phyloP scores from a whole-genome alignment of 441 rosid species.

The Pelargonium fulgidum region DNA sequence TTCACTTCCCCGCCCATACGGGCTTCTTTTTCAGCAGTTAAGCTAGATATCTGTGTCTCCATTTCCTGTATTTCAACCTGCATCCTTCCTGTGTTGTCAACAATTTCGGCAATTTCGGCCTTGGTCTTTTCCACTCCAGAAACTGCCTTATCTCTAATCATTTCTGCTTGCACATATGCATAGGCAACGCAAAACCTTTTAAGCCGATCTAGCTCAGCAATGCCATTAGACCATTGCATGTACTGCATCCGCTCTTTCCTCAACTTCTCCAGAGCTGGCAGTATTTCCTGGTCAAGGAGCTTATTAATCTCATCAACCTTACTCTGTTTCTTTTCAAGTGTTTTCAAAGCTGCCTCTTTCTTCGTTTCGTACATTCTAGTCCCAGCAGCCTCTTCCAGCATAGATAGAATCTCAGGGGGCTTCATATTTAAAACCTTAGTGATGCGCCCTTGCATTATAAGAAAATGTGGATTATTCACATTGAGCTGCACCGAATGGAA shows the following conservation, averaged over 20 bases:
- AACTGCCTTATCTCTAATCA: conserved; percentile 54
- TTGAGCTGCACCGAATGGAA: conserved; percentile 97
- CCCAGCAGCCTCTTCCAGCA: conserved; percentile 99
- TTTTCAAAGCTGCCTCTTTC: conserved; percentile 83
- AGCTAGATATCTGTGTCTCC: conserved; percentile 50
- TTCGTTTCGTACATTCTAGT: conserved; percentile 99
- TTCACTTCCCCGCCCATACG: conserved; percentile 87
- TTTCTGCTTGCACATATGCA: conserved; percentile 88
- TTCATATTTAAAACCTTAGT: conserved; percentile 96
- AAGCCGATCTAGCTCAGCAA: conserved; percentile 74
- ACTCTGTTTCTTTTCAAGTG: conserved; percentile 90
- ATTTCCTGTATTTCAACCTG: conserved; percentile 47
- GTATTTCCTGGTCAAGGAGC: conserved; percentile 84
- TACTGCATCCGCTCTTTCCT: conserved; percentile 85
- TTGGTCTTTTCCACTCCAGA: conserved; percentile 56
- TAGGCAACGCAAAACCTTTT: conserved; percentile 85
- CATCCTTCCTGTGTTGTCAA: conserved; percentile 38
- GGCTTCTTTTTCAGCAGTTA: conserved; percentile 85
- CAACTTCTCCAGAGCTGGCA: conserved; percentile 89
- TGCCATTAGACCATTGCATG: conserved; percentile 97
- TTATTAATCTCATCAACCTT: conserved; percentile 94
- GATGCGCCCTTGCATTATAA: conserved; percentile 98
- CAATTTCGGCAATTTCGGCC: conserved; percentile 51
- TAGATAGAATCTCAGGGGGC: conserved; percentile 93
- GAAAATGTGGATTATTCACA: conserved; percentile 96